Evolutionary conservation across 2,329 filamentous ascomycete genomes (phyloP), one percentile per base, ranked within the genome.

Genomic region (Aspergillus tamarii): DNA sequence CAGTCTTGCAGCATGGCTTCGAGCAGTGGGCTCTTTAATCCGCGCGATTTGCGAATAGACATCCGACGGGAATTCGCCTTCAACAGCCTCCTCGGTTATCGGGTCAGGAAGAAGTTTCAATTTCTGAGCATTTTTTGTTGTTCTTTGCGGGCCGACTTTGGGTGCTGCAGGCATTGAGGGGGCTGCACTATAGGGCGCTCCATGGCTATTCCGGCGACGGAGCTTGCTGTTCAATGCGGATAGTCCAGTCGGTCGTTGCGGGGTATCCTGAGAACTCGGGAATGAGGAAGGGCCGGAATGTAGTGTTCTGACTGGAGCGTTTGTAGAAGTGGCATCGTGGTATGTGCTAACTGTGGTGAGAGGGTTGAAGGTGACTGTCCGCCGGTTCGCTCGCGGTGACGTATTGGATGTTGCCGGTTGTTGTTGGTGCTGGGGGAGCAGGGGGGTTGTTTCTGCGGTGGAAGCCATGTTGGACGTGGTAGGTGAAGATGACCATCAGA

Each of bases 31-130:
- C 74, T 99, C 95, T 78, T 98, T 98, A 80, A 99, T 99, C 52
- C 95, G 87, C 10, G 94, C 97, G 77, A 97, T 98, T 77, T 99
- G 95, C 30, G 94, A 94, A 81, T 99, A 99, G 36, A 99, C 95
- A 76, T 99, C 95, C 67, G 94, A 85, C 11, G 94, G 93, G 73
- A 92, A 95, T 78, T 97, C 94, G 73, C 97, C 94, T 66, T 98
- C 94, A 68, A 84, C 70, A 21, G 84, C 92, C 28, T 92, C 91
- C 41, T 94, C 92, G 30, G 92, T 85, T 64, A 96, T 92, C 0
- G 94, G 93, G 74, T 95, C 95, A 0, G 95, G 95, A 19, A 99
- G 83, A n/a, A 99, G 86, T 81, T 99, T 99, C 65, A 99, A 85
- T 82, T 99, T 99, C 82, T 98, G 93, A 1, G 93, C 93, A 68